Base-by-base conservation (phyloP, 1,284 basidiomycete genomes). In the Takashimella koratensis region DNA sequence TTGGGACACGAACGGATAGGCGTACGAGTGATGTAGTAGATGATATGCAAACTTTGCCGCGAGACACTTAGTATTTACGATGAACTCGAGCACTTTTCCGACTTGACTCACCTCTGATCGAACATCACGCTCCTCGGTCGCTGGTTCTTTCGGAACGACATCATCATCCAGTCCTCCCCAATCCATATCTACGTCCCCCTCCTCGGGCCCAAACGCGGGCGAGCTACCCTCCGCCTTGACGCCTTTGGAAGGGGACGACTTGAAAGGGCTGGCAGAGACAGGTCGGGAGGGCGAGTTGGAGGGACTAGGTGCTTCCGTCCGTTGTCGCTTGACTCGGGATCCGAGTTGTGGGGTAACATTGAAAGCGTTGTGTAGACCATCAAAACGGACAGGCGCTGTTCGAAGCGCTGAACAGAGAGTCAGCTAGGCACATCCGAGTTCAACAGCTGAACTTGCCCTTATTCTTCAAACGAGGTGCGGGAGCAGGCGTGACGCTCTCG, bases 361-460 rank as follows among this genome's bases (percentile, higher is more conserved):
- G 49, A 73, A 73, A 1, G 68, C 71, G 49, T 72, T 71, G 41
- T 58, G 59, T 23, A 74, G 55, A 10, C 54, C 49, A 1, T 60
- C 61, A 47, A 73, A 73, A n/a, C n/a, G n/a, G n/a, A n/a, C n/a
- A n/a, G n/a, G n/a, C n/a, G n/a, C n/a, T n/a, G n/a, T n/a, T 2
- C 49, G 56, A 2, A 66, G 66, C 2, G 59, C 60, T 16, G 60
- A 57, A 13, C 54, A 55, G 25, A 59, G 40, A 4, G 52, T 58
- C 13, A 55, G 51, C 23, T 12, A 36, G 30, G 30, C n/a, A 36
- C 16, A 36, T 36, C 16, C 8, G 30, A 36, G 30, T 36, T 49
- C 8, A 25, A 42, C 30, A 2, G 16, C 11, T 10, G 2, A 10
- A 53, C 60, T 40, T 41, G 66, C 66, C 58, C 51, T 71, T 68